Evolutionary conservation across 371 early-diverging fungal species (phyloP).

Genomic region (Polyrhizophydium stewartii): DNA sequence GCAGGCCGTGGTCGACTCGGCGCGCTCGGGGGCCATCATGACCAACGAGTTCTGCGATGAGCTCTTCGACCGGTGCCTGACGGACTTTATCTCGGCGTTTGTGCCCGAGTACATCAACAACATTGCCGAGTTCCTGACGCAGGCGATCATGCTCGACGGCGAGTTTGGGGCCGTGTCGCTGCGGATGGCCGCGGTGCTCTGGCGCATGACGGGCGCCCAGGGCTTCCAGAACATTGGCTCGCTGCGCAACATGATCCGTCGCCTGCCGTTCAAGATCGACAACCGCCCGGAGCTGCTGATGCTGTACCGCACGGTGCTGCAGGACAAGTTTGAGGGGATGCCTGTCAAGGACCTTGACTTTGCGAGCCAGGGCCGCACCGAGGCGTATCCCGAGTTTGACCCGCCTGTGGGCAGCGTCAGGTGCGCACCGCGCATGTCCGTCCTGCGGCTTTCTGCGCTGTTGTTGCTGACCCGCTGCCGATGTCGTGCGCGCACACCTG

Average conservation of each 20-base stretch:
- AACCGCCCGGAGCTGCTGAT: slow-evolving; percentile 1
- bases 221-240: slow-evolving; percentile 11
- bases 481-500: too few species aligned
- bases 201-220: slow-evolving; percentile 18
- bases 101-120: slow-evolving; percentile 28
- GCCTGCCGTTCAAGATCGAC: slow-evolving; percentile 23
- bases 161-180: slow-evolving; percentile 14
- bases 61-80: slow-evolving; percentile 23
- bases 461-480: neutral
- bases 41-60: slow-evolving; percentile 7
- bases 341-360: slow-evolving; percentile 15
- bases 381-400: slow-evolving; percentile 8
- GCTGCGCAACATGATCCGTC: slow-evolving; percentile 19
- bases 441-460: neutral
- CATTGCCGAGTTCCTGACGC: slow-evolving; percentile 27
- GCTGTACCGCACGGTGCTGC: neutral
- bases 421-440: slow-evolving; percentile 1
- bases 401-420: slow-evolving; percentile 4
- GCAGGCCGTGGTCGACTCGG: slow-evolving; percentile 11
- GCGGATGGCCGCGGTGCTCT: slow-evolving; percentile 29
- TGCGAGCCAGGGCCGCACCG: slow-evolving; percentile 12
- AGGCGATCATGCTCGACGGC: slow-evolving; percentile 15
- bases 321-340: slow-evolving; percentile 3
- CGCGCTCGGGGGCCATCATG: neutral
- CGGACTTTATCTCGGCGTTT: slow-evolving; percentile 27